Evolutionary conservation across 2,329 filamentous ascomycete species (phyloP).

Genomic region (Paraphoma chrysanthemicola): DNA sequence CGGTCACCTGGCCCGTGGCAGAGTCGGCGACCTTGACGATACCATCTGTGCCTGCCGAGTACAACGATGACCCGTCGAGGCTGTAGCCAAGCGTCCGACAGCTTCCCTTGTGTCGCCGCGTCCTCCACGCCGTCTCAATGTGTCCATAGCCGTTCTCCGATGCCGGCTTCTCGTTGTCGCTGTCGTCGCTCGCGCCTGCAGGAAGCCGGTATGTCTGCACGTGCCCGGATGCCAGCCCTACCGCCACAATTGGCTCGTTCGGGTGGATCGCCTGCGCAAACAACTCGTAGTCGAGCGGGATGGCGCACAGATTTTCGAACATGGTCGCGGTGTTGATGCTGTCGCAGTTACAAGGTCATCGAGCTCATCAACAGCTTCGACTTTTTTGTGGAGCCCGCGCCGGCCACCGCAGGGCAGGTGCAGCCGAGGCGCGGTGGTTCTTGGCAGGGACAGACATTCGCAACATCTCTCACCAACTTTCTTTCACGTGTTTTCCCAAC

Average conservation of each 20-base stretch:
- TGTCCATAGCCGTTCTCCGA: constrained; percentile 71
- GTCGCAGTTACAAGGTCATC: constrained; percentile 1
- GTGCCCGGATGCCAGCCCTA: constrained; percentile 84
- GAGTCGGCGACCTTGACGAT: constrained; percentile 67
- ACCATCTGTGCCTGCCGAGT: constrained; percentile 67
- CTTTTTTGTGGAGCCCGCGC: constrained; percentile 32
- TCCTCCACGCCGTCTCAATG: constrained; percentile 86
- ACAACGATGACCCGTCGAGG: constrained; percentile 74
- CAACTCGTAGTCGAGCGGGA: constrained; percentile 84
- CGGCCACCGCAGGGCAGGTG: constrained; percentile 12
- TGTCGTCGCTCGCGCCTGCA: constrained; percentile 59
- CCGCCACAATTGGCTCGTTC: constrained; percentile 79
- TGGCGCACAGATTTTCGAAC: constrained; percentile 91
- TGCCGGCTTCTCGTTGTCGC: constrained; percentile 58
- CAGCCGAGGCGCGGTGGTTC: constrained; percentile 14
- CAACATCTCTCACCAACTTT: too few species aligned
- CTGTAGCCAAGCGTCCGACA: constrained; percentile 83
- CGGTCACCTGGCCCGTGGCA: constrained; percentile 71
- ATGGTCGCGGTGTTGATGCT: constrained; percentile 55
- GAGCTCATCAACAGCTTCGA: constrained; percentile 16
- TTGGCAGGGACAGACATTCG: constrained; percentile 13
- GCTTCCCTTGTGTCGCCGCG: constrained; percentile 90
- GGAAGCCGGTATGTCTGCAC: constrained; percentile 83
- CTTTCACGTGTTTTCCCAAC: too few species aligned
- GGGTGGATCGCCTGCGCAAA: constrained; percentile 91